phyloP scores from a whole-genome alignment of 176 grass and related monocot genomes.

The Juncus effusus region DNA sequence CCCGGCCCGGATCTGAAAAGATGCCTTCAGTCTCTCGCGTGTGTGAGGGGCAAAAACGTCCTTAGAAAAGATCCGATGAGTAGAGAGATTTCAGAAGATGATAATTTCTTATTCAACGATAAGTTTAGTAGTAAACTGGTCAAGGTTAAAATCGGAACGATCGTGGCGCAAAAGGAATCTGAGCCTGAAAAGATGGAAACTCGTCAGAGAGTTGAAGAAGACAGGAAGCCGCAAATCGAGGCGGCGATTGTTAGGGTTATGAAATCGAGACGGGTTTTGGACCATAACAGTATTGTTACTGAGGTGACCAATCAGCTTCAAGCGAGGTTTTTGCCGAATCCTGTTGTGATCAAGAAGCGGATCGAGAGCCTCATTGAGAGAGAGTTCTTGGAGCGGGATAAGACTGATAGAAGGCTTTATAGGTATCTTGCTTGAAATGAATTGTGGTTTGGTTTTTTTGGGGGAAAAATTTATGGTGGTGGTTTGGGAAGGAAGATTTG shows the following conservation, averaged over 20 bases:
- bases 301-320: slow-evolving; percentile 67
- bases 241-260: slow-evolving; percentile 65
- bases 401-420: slow-evolving; percentile 67
- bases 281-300: slow-evolving; percentile 60
- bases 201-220: slow-evolving; percentile 63
- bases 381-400: slow-evolving; percentile 74
- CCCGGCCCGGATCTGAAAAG: slow-evolving; percentile 59
- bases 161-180: slow-evolving; percentile 56
- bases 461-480: too few species aligned
- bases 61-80: slow-evolving; percentile 87
- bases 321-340: slow-evolving; percentile 73
- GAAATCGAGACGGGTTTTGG: slow-evolving; percentile 56
- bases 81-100: slow-evolving; percentile 69
- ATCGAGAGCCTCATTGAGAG: slow-evolving; percentile 78
- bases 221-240: slow-evolving; percentile 64
- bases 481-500: too few species aligned
- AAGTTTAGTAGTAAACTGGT: slow-evolving; percentile 80
- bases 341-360: slow-evolving; percentile 75
- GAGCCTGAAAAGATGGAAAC: slow-evolving; percentile 80
- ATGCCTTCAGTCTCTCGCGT: slow-evolving; percentile 74
- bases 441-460: not conserved
- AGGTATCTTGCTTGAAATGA: slow-evolving; percentile 57
- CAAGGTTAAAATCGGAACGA: slow-evolving; percentile 80
- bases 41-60: slow-evolving; percentile 80
- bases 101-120: slow-evolving; percentile 63